phyloP scores from a whole-genome alignment of 2,329 filamentous ascomycete genomes.

The Arachnopeziza araneosa region DNA sequence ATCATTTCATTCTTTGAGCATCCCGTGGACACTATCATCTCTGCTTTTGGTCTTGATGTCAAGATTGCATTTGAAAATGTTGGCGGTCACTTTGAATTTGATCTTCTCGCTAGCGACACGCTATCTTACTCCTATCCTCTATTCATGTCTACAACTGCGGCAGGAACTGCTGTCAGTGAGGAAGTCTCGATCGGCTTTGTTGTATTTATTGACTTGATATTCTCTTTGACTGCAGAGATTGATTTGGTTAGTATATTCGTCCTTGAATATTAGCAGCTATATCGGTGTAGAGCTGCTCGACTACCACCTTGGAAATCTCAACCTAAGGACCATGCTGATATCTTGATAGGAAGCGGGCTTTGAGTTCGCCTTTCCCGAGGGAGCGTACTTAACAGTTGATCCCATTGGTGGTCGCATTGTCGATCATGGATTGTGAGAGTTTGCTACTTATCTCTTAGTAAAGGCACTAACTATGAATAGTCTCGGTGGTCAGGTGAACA shows the following conservation, averaged over 20 bases:
- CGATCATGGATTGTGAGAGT: constrained; percentile 17
- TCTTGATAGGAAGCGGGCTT: constrained; percentile 13
- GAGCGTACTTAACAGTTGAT: constrained; percentile 21
- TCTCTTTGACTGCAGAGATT: constrained; percentile 16
- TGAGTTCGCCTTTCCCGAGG: constrained; percentile 21
- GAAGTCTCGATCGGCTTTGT: constrained; percentile 18
- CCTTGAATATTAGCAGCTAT: too few relatives aligned
- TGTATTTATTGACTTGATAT: constrained; percentile 20
- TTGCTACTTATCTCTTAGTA: neutral
- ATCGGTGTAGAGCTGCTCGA: too few relatives aligned
- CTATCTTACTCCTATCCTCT: constrained; percentile 17
- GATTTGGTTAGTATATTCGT: constrained; percentile 11
- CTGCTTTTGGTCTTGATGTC: constrained; percentile 16
- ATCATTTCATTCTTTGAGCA: constrained; percentile 17
- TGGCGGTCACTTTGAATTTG: constrained; percentile 21
- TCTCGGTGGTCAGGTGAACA: constrained; percentile 10
- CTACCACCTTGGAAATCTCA: neutral
- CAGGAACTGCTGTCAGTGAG: constrained; percentile 15
- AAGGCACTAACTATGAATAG: constrained; percentile 9
- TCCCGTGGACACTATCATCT: constrained; percentile 11
- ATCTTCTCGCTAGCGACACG: constrained; percentile 12
- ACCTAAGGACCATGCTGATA: neutral
- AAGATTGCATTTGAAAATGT: constrained; percentile 16
- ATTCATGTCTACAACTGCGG: constrained; percentile 11
- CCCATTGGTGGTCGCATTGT: constrained; percentile 19